Conservation (phyloP, 768 basidiomycete species). For the Termitomyces sp. region DNA sequence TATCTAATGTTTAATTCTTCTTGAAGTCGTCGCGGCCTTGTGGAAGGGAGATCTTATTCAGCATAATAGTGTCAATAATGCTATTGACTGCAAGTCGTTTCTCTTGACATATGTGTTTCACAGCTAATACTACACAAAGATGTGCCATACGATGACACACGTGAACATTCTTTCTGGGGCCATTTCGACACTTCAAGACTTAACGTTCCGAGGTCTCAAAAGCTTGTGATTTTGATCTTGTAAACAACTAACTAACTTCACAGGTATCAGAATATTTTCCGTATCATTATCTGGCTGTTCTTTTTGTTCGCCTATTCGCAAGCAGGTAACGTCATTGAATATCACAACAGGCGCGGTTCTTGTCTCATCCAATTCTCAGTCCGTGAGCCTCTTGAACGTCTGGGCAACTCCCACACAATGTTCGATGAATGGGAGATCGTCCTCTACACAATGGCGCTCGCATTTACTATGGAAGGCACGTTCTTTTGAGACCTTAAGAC, state of each 20-base stretch:
- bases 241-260: conserved; percentile 8
- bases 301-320: conserved; percentile 82
- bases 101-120: background rate
- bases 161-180: conserved; percentile 56
- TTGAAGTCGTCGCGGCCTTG: conserved; percentile 70
- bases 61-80: conserved; percentile 66
- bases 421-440: conserved; percentile 80
- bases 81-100: conserved; percentile 67
- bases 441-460: conserved; percentile 74
- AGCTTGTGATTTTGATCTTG: background rate
- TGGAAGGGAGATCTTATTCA: conserved; percentile 87
- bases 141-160: conserved; percentile 59
- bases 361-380: conserved; percentile 40
- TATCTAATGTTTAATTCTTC: background rate
- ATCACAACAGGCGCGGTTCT: background rate
- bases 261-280: conserved; percentile 85
- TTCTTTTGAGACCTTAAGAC: too few relatives aligned
- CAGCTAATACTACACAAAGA: conserved; percentile 39
- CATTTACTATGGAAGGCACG: conserved; percentile 80
- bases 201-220: conserved; percentile 67
- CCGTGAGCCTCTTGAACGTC: conserved; percentile 70
- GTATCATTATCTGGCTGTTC: conserved; percentile 73
- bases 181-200: conserved; percentile 78
- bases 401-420: conserved; percentile 50
- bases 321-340: conserved; percentile 52